These are phyloP conservation scores for Brettanomyces naardenensis DNA, from an alignment of 805 yeast species.

Conservation along the genomic window DNA sequence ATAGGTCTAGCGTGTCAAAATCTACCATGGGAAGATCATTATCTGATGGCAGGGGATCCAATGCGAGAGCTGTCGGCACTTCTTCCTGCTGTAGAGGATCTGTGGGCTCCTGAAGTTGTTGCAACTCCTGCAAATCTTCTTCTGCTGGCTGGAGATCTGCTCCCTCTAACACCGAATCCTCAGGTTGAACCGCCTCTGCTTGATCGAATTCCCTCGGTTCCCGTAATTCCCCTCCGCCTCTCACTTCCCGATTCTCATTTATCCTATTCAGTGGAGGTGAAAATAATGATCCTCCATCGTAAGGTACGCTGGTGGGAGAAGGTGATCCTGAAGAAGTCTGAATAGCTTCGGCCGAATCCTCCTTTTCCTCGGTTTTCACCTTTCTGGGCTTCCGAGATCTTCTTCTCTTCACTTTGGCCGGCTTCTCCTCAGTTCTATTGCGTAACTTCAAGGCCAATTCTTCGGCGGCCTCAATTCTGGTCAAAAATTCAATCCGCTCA, in stretches of 20 bases:
- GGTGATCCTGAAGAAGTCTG: background rate
- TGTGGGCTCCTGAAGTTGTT: background rate
- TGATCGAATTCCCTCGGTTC: too few relatives aligned
- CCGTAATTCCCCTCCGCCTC: too few relatives aligned
- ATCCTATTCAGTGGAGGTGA: too few relatives aligned
- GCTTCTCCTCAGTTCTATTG: background rate
- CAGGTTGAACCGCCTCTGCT: too few relatives aligned
- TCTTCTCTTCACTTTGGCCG: background rate
- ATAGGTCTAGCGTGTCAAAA: background rate
- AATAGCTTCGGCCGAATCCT: background rate
- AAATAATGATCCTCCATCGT: background rate
- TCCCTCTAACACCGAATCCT: too few relatives aligned
- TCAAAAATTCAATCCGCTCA: slow-evolving; percentile 2
- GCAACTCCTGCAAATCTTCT: background rate
- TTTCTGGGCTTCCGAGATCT: background rate
- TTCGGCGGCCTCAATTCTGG: slow-evolving; percentile 3
- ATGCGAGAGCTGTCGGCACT: background rate
- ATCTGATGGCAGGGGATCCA: background rate
- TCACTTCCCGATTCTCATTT: too few relatives aligned
- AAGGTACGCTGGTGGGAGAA: background rate
- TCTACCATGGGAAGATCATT: background rate
- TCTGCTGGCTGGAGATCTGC: background rate
- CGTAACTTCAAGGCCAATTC: background rate
- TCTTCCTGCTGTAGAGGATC: background rate
- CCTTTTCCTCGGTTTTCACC: background rate